phyloP scores from a whole-genome alignment of 768 basidiomycete species.

The Amanita rubescens region DNA sequence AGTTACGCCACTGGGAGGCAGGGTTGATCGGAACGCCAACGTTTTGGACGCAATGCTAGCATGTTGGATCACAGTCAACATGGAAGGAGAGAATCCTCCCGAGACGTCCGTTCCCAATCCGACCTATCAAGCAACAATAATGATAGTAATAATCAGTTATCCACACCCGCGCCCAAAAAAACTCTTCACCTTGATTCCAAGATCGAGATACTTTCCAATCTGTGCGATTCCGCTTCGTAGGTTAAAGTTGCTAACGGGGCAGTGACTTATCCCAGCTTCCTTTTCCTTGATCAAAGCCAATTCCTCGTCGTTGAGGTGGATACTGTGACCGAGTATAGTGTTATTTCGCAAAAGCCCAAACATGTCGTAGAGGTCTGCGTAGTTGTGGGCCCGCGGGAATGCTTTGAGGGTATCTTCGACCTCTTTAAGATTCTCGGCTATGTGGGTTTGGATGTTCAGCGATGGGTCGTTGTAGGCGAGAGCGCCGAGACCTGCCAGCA shows the following conservation, averaged over 20 bases:
- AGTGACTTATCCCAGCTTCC: slow-evolving; percentile 80
- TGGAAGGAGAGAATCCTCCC: slow-evolving; percentile 80
- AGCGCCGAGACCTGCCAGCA: slow-evolving; percentile 54
- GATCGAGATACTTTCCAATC: slow-evolving; percentile 73
- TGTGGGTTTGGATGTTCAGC: slow-evolving; percentile 86
- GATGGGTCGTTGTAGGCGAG: slow-evolving; percentile 51
- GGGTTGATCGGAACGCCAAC: slow-evolving; percentile 39
- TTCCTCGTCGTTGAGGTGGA: slow-evolving; percentile 71
- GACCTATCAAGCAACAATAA: slow-evolving; percentile 62
- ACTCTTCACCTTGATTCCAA: slow-evolving; percentile 67
- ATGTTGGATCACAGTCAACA: slow-evolving; percentile 68
- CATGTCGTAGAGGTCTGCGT: slow-evolving; percentile 77
- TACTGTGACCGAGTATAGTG: slow-evolving; percentile 85
- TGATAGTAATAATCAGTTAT: too few relatives aligned
- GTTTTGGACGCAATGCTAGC: slow-evolving; percentile 79
- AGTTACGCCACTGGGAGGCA: neutral
- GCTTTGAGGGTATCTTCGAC: slow-evolving; percentile 54
- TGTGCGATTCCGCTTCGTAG: slow-evolving; percentile 78
- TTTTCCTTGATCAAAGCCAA: slow-evolving; percentile 58
- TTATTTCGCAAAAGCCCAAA: slow-evolving; percentile 68
- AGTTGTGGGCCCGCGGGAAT: slow-evolving; percentile 59
- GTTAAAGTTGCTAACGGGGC: slow-evolving; percentile 92
- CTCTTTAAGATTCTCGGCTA: slow-evolving; percentile 78
- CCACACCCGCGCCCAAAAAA: neutral
- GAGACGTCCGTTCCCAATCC: slow-evolving; percentile 93